phyloP scores from a whole-genome alignment of 495 filamentous ascomycete genomes.

The Darksidea phi region DNA sequence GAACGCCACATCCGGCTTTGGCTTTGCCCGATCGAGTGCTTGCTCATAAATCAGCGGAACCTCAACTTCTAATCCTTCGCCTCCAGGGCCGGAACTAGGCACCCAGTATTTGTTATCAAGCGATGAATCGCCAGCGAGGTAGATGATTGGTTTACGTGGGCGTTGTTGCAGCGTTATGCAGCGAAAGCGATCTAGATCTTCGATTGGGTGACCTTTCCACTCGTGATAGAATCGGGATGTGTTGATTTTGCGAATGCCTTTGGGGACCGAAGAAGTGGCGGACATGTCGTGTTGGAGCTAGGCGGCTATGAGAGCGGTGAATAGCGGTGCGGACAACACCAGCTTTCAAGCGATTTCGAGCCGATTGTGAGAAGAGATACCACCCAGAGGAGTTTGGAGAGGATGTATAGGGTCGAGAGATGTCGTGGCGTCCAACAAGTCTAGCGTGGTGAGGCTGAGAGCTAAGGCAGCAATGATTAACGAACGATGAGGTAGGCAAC shows the following conservation, averaged over 20 bases:
- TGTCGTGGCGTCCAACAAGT: no score
- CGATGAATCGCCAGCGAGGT: conserved; percentile 42
- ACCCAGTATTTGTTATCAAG: conserved; percentile 44
- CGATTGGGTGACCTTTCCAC: conserved; percentile 40
- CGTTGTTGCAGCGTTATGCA: conserved; percentile 4
- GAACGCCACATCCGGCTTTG: conserved; percentile 39
- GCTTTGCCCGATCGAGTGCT: conserved; percentile 21
- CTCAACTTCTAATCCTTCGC: conserved; percentile 22
- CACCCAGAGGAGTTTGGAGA: not conserved
- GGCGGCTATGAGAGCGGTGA: not conserved
- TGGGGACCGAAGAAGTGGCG: not conserved
- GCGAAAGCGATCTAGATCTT: conserved; percentile 29
- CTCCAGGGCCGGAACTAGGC: conserved; percentile 27
- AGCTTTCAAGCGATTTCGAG: no score
- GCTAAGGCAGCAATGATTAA: no score
- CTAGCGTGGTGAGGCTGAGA: no score
- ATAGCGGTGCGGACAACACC: no score
- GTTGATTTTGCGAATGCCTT: conserved; percentile 24
- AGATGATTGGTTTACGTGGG: conserved; percentile 37
- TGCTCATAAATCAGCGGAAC: conserved; percentile 37
- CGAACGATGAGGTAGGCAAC: no score
- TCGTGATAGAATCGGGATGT: conserved; percentile 36
- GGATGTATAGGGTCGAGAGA: no score
- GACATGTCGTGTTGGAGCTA: not conserved
- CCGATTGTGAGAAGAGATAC: not conserved